Percentiles rank a stretch among this genome's conserved stretches.
Evolutionary conservation across 2,329 filamentous ascomycete genomes (phyloP).

Genomic region (Diaporthe sp.): DNA sequence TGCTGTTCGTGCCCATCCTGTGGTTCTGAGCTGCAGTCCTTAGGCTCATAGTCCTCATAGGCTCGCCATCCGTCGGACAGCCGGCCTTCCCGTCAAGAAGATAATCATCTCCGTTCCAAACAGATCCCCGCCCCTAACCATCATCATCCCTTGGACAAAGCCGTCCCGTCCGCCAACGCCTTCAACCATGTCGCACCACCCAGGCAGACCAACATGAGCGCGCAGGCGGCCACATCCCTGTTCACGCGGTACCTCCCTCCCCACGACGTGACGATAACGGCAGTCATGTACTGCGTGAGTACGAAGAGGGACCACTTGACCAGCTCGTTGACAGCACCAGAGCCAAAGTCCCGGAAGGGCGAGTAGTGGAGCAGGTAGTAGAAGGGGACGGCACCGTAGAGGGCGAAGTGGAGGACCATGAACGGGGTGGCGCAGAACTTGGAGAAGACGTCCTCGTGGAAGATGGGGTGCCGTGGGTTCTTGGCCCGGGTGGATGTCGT

Average conservation of each 20-base stretch:
- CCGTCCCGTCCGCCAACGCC: background rate
- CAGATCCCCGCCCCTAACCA: background rate
- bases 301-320: slow-evolving; percentile 34
- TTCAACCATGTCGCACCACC: slow-evolving; percentile 17
- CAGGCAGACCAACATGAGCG: background rate
- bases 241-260: slow-evolving; percentile 23
- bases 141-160: background rate
- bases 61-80: background rate
- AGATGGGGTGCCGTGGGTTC: slow-evolving; percentile 25
- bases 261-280: slow-evolving; percentile 31
- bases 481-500: background rate
- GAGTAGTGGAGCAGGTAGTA: slow-evolving; percentile 40
- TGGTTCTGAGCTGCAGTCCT: background rate
- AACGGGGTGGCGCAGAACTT: slow-evolving; percentile 31
- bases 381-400: slow-evolving; percentile 37
- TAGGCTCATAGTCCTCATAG: background rate
- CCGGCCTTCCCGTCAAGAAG: background rate
- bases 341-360: slow-evolving; percentile 32
- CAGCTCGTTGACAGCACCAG: slow-evolving; percentile 17
- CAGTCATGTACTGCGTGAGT: slow-evolving; percentile 37
- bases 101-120: background rate
- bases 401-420: slow-evolving; percentile 36
- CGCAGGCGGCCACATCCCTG: slow-evolving; percentile 15
- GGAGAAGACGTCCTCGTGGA: slow-evolving; percentile 40
- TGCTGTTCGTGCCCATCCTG: too few relatives aligned